A percentile compares a stretch with the other conserved stretches of the same genome.
Evolutionary conservation across 176 grass and related monocot genomes (phyloP).

Genomic region (Zizania latifolia): DNA sequence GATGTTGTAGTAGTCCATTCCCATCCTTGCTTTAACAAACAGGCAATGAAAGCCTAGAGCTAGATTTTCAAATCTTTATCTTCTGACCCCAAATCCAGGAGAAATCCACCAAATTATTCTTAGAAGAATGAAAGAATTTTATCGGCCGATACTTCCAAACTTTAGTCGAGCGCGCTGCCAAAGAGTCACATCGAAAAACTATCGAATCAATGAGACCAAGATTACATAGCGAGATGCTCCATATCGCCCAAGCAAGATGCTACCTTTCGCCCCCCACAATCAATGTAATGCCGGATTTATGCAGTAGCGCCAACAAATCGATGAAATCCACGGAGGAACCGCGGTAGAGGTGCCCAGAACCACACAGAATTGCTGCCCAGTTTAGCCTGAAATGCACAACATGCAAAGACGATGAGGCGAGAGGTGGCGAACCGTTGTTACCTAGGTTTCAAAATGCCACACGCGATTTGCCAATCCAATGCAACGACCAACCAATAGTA

Average conservation of each 20-base stretch:
- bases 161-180: neutral
- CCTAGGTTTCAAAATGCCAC: neutral
- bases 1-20: slow-evolving; percentile 85
- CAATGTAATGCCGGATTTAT: neutral
- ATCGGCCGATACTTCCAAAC: neutral
- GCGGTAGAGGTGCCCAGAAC: neutral
- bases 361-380: neutral
- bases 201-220: neutral
- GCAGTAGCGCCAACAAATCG: neutral
- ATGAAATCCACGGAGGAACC: neutral
- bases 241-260: neutral
- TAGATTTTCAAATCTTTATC: slow-evolving; percentile 27
- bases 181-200: neutral
- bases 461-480: neutral
- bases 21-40: neutral
- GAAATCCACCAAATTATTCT: neutral
- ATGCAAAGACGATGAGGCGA: neutral
- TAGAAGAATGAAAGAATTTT: neutral
- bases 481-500: neutral
- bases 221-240: neutral
- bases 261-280: neutral
- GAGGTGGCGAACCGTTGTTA: neutral
- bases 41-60: slow-evolving; percentile 8
- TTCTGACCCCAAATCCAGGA: neutral
- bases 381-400: neutral